Evolutionary conservation across 1,284 basidiomycete species (phyloP), one percentile per base, ranked within the genome.

Genomic region (Bjerkandera adusta): DNA sequence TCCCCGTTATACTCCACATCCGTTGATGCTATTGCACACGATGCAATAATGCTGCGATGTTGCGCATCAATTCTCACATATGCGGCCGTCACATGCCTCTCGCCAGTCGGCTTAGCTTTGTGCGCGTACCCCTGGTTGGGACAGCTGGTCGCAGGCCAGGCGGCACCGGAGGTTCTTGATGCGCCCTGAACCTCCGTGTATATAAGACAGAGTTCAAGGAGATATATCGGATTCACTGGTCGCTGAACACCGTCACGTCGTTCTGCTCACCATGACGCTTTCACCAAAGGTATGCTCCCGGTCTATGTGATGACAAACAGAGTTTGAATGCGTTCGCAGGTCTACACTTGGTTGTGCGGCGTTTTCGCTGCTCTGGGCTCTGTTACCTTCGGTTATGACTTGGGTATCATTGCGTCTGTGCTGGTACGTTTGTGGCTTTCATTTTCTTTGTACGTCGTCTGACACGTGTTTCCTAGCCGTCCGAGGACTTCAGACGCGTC

Each of bases 291-390:
- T 52, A 6, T 11, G 47, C 42, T 30, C 11, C 4, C 16, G 11
- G 8, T 13, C 40, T 13, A 6, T 3, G 21, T 7, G 3, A 3
- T 25, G 51, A 35, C 10, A n/a, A n/a, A n/a, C n/a, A n/a, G n/a
- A n/a, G n/a, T n/a, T n/a, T n/a, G n/a, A n/a, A n/a, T n/a, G n/a
- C 20, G 22, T 38, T 13, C 11, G 11, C 35, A 75, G 60, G 66
- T 75, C 16, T 81, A 81, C 61, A 80, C 78, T n/a, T 80, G 79
- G 71, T 65, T 81, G 5, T 82, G 79, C 56, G 81, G 79, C 21
- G 68, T 79, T 45, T 83, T 83, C 52, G 80, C 76, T 10, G 69
- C 49, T 62, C 66, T 71, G 30, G 54, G 67, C 50, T 52, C 54
- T 30, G 50, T 54, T 15, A 58, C 61, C 18, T 68, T 68, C 45